These are phyloP conservation scores for Paraleonurus japonicus DNA, from an alignment of 257 asterid genomes.

Conservation along the genomic window DNA sequence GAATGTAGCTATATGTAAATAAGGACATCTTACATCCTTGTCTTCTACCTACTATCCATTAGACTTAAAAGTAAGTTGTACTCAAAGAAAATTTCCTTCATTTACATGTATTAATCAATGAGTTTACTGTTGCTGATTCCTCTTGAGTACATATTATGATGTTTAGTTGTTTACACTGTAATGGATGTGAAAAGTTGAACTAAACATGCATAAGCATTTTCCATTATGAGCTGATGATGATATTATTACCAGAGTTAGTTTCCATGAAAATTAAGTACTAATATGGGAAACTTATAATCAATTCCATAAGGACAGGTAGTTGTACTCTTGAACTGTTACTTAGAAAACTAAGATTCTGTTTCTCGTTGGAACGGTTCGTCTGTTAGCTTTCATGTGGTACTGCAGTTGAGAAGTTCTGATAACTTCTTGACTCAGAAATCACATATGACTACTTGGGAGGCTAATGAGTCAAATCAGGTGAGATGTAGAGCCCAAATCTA, in stretches of 20 bases:
- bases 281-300: constrained; percentile 2
- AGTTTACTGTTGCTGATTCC: constrained; percentile 21
- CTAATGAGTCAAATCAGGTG: constrained; percentile 51
- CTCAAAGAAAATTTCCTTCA: constrained; percentile 35
- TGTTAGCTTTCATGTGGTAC: constrained; percentile 58
- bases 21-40: constrained; percentile 48
- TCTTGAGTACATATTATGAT: constrained; percentile 24
- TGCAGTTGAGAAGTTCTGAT: constrained; percentile 67
- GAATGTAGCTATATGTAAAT: constrained; percentile 35
- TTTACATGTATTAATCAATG: constrained; percentile 27
- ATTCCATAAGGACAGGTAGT: constrained; percentile 44
- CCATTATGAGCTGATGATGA: constrained; percentile 19
- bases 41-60: constrained; percentile 49
- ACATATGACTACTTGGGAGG: constrained; percentile 19
- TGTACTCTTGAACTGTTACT: constrained; percentile 29
- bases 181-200: constrained; percentile 19
- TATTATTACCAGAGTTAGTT: constrained; percentile 18
- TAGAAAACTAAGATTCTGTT: constrained; percentile 22
- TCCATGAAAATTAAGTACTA: neutral
- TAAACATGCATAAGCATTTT: constrained; percentile 18
- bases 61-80: constrained; percentile 43
- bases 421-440: constrained; percentile 55
- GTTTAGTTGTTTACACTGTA: constrained; percentile 13
- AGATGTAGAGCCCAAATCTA: constrained; percentile 35
- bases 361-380: constrained; percentile 43